Evolutionary conservation across 371 early-diverging fungal genomes (phyloP).

Genomic region (Rhizomucor pusillus): DNA sequence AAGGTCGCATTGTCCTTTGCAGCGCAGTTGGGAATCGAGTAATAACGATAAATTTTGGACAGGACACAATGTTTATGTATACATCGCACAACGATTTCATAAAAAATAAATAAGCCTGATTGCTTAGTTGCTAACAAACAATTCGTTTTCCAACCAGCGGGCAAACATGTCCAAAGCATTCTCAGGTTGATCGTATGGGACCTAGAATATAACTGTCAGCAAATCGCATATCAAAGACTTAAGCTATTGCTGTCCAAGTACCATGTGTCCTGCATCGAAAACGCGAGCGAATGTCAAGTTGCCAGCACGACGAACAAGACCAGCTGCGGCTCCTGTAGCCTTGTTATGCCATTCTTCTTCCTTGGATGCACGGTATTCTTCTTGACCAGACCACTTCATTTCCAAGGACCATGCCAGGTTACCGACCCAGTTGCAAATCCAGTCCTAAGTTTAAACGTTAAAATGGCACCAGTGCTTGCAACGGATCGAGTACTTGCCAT

Average conservation of each 20-base stretch:
- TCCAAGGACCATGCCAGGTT: conserved; percentile 83
- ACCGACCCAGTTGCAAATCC: conserved; percentile 81
- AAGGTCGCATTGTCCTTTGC: conserved; percentile 68
- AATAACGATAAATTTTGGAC: neutral
- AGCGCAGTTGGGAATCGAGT: conserved; percentile 38
- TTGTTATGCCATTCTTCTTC: conserved; percentile 49
- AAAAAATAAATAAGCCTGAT: neutral
- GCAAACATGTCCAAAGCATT: conserved; percentile 56
- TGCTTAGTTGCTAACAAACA: neutral
- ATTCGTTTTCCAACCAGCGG: conserved; percentile 48
- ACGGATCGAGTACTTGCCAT: conserved; percentile 1
- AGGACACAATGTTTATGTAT: too few relatives aligned
- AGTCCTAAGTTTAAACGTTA: conserved; percentile 38
- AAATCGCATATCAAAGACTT: too few relatives aligned
- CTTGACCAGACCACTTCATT: conserved; percentile 78
- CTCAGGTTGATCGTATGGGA: conserved; percentile 66
- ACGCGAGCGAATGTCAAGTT: conserved; percentile 77
- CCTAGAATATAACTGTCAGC: conserved; percentile 30
- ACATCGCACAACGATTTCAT: neutral
- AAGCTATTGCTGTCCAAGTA: conserved; percentile 14
- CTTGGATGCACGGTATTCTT: conserved; percentile 59
- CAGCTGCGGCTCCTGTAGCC: conserved; percentile 49
- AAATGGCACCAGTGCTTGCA: neutral
- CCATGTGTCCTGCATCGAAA: conserved; percentile 91
- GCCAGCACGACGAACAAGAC: conserved; percentile 66